Evolutionary conservation across 768 basidiomycete genomes (phyloP), one percentile per base, ranked within the genome.

Genomic region (Tylopilus balloui): DNA sequence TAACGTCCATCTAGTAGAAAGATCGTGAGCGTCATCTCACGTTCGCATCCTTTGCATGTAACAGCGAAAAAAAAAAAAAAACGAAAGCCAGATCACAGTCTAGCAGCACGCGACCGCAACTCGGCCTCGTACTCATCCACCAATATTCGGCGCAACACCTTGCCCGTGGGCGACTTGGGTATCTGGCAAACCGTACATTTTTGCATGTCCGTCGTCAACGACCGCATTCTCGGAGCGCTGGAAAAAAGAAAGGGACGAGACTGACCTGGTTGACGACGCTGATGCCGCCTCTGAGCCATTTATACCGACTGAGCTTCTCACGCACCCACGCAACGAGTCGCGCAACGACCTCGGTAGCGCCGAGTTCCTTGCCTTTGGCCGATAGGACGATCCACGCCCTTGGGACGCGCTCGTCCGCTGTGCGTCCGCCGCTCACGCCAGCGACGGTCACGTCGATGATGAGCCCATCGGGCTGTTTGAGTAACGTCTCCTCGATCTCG

Each of bases 361-460:
- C 83, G 5, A 72, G 57, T 36, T 67, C 70, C 58, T 73, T 75
- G 7, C 89, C 88, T 1, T 61, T 59, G 0, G 68, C 53, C 48
- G 80, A 84, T 7, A 90, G 67, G 0, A 89, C 84, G 36, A 91
- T 59, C 88, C 88, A 91, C 2, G 89, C 89, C 1, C 82, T 78
- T 0, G 88, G 88, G 1, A 84, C 73, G 57, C 80, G 81, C 68
- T 90, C 88, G 58, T 88, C 86, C 0, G 73, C 71, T 0, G 83
- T 83, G 3, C 83, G 81, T 0, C 81, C 84, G 23, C 86, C 86
- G 17, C 72, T 76, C 2, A 92, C 85, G 13, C 88, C 88, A 0
- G 84, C 86, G 15, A 91, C 88, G 1, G 76, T 73, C 13, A 72
- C 84, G 53, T 91, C 89, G 9, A 62, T 66, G 50, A 90, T 77